These are phyloP conservation scores for Fraxinus nigra DNA, from an alignment of 305 asterid genomes.

Conservation along the genomic window DNA sequence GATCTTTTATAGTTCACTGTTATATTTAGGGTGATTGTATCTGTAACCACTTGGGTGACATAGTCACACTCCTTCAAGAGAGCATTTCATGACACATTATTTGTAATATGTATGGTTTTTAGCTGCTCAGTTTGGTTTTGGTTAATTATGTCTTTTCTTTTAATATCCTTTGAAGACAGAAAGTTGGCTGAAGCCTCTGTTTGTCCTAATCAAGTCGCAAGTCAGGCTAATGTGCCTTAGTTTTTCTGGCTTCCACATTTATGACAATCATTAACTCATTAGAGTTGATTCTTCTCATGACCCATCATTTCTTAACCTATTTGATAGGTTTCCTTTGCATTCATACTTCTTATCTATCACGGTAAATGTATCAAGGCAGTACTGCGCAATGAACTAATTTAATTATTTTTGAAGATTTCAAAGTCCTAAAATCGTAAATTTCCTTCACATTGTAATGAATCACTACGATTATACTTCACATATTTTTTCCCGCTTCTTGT, in stretches of 20 bases:
- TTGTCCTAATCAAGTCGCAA: neutral
- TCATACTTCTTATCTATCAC: neutral
- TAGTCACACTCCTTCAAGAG: neutral
- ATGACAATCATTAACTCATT: neutral
- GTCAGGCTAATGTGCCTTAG: neutral
- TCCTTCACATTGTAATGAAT: neutral
- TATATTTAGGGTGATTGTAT: neutral
- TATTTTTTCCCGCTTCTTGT: conserved; percentile 21
- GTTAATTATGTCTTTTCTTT: neutral
- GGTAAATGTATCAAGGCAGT: neutral
- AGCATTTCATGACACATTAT: neutral
- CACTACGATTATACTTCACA: conserved; percentile 15
- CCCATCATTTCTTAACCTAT: neutral
- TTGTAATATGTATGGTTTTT: neutral
- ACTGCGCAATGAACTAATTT: neutral
- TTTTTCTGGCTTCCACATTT: neutral
- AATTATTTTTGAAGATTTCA: neutral
- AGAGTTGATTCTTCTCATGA: neutral
- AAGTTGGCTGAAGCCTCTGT: neutral
- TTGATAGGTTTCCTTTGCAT: neutral
- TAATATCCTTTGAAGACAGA: neutral
- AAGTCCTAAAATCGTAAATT: neutral
- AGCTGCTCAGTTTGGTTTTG: neutral
- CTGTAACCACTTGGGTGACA: neutral
- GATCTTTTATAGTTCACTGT: neutral